These are phyloP conservation scores for Trichoderma hamatum DNA, from an alignment of 2,329 filamentous ascomycete genomes.

Conservation along the genomic window DNA sequence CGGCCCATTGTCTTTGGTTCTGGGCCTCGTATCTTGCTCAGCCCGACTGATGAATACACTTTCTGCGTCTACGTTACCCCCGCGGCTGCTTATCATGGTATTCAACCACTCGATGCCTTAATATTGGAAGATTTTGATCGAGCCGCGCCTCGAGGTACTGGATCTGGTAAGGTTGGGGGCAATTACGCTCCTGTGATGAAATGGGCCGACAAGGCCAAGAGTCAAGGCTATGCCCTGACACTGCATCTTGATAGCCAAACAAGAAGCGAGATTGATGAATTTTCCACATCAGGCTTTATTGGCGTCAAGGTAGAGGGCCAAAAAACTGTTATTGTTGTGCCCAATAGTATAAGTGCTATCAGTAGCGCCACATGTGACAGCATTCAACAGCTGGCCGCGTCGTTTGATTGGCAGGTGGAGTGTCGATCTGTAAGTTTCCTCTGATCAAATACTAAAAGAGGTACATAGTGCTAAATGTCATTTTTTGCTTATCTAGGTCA, in stretches of 20 bases:
- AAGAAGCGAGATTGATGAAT: conserved; percentile 67
- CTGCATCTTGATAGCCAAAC: conserved; percentile 69
- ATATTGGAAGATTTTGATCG: conserved; percentile 72
- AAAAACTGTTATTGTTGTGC: background rate
- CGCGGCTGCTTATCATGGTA: conserved; percentile 67
- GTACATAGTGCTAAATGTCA: background rate
- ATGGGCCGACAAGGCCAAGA: conserved; percentile 62
- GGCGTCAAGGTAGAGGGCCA: conserved; percentile 54
- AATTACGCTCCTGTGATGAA: conserved; percentile 70
- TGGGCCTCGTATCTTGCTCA: background rate
- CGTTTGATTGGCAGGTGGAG: conserved; percentile 63
- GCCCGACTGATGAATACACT: conserved; percentile 61
- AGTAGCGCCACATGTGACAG: conserved; percentile 65
- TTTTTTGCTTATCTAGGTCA: background rate
- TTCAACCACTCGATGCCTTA: conserved; percentile 63
- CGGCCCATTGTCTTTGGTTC: conserved; percentile 65
- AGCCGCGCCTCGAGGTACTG: conserved; percentile 66
- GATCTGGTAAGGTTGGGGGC: conserved; percentile 67
- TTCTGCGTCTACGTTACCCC: conserved; percentile 66
- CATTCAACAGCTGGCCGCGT: conserved; percentile 60
- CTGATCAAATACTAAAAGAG: background rate
- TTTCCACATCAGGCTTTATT: conserved; percentile 68
- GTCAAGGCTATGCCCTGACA: conserved; percentile 66
- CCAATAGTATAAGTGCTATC: conserved; percentile 58
- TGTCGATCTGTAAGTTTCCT: conserved; percentile 1